These are phyloP conservation scores for Syzygium grande DNA, from an alignment of 345 rosid genomes.

Conservation along the genomic window DNA sequence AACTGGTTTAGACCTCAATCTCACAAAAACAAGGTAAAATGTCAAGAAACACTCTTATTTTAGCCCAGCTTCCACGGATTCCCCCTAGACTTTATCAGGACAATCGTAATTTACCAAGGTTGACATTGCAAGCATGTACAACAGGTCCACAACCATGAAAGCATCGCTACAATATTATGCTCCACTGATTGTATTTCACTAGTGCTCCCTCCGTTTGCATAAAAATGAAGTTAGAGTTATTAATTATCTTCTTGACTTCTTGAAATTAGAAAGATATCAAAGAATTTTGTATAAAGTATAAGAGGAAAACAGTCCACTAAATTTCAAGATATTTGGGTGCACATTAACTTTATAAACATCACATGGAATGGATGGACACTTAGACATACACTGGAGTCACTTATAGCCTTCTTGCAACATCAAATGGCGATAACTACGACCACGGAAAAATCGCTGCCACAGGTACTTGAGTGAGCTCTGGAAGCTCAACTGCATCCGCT, in stretches of 20 bases:
- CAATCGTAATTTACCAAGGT: background rate
- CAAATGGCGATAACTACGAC: constrained; percentile 89
- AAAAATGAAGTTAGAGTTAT: background rate
- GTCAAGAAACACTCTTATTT: background rate
- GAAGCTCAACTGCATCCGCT: constrained; percentile 56
- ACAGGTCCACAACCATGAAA: background rate
- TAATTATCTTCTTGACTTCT: background rate
- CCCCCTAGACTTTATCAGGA: background rate
- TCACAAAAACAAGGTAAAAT: background rate
- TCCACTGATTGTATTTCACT: background rate
- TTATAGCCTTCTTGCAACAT: constrained; percentile 60
- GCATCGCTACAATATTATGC: background rate
- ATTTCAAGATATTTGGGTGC: background rate
- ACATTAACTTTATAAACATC: background rate
- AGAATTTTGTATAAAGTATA: background rate
- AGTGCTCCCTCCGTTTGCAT: background rate
- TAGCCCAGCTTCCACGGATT: background rate
- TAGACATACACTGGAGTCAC: background rate
- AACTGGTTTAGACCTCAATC: background rate
- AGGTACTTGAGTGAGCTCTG: constrained; percentile 23
- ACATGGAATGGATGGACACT: background rate
- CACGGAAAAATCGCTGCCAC: constrained; percentile 76
- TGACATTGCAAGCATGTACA: background rate
- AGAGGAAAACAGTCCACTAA: background rate
- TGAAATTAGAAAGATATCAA: background rate